These are phyloP conservation scores for Cutaneotrichosporon mucoides DNA, from an alignment of 1,284 basidiomycete species.

Conservation along the genomic window DNA sequence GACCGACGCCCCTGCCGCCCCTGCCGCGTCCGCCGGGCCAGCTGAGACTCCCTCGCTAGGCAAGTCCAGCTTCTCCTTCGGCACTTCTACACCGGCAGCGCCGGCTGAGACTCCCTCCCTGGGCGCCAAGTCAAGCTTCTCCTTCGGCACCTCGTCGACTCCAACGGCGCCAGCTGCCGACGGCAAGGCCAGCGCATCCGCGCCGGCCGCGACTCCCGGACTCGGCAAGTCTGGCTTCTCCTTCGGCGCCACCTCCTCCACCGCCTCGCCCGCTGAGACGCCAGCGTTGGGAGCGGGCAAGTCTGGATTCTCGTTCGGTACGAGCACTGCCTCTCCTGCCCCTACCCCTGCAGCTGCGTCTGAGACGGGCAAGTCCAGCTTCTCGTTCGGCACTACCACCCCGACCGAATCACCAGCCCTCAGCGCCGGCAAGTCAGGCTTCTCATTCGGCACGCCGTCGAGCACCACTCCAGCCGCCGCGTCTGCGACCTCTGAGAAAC, in stretches of 20 bases:
- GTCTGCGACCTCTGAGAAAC: not conserved
- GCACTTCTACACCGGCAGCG: not conserved
- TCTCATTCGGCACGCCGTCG: not conserved
- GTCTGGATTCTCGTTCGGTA: too few species aligned
- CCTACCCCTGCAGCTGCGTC: too few species aligned
- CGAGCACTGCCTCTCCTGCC: too few species aligned
- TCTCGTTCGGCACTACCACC: constrained; percentile 8
- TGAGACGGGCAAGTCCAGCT: not conserved
- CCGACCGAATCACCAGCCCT: not conserved
- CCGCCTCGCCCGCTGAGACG: not conserved
- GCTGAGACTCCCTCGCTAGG: too few species aligned
- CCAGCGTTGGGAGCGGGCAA: not conserved
- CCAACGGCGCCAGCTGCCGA: too few species aligned
- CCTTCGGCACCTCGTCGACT: constrained; percentile 34
- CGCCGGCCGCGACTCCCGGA: not conserved
- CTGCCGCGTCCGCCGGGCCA: too few species aligned
- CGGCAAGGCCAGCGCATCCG: not conserved
- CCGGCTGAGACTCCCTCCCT: not conserved
- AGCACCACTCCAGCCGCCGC: not conserved
- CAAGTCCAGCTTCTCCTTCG: not conserved
- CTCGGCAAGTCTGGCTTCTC: not conserved
- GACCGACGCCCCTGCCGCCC: too few species aligned
- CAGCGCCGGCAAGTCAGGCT: not conserved
- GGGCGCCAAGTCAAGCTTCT: not conserved
- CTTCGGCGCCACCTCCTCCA: not conserved